Conservation (phyloP, 2,329 filamentous ascomycete genomes). For the Trichoderma afroharzianum region DNA sequence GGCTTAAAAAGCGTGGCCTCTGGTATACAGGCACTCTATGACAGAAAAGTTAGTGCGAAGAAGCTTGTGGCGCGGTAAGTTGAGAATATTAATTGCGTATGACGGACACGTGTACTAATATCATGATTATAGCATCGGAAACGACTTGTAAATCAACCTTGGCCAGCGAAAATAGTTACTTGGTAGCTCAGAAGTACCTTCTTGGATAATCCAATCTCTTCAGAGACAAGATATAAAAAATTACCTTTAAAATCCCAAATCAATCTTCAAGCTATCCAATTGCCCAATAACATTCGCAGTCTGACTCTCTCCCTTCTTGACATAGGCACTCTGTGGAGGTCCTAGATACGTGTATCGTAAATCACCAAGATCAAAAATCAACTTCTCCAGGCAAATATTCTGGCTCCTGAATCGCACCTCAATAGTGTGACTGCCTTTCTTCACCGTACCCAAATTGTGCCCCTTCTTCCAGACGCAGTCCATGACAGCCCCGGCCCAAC, state of each 20-base stretch:
- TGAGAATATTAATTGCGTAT: background rate
- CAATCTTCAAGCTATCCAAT: conserved; percentile 14
- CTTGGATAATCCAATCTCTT: background rate
- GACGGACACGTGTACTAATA: background rate
- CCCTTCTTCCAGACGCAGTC: conserved; percentile 48
- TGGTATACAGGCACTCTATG: conserved; percentile 7
- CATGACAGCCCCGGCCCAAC: conserved; percentile 48
- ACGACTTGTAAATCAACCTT: background rate
- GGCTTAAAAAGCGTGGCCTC: conserved; percentile 12
- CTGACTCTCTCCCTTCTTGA: conserved; percentile 17
- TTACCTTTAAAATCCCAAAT: conserved; percentile 4
- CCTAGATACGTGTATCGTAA: conserved; percentile 35
- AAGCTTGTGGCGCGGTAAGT: conserved; percentile 7
- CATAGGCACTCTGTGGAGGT: conserved; percentile 30
- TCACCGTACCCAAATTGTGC: conserved; percentile 26
- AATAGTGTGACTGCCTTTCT: conserved; percentile 29
- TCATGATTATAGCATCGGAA: background rate
- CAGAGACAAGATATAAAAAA: background rate
- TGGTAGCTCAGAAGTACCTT: background rate
- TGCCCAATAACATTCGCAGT: background rate
- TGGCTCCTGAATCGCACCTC: conserved; percentile 30
- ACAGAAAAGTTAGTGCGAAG: conserved; percentile 16
- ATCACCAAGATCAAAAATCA: conserved; percentile 33
- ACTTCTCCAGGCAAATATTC: conserved; percentile 37
- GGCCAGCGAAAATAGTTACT: background rate